A percentile compares a stretch with the other conserved stretches of the same genome.
Conservation (phyloP, 2,329 filamentous ascomycete species). For the Trichoderma breve region DNA sequence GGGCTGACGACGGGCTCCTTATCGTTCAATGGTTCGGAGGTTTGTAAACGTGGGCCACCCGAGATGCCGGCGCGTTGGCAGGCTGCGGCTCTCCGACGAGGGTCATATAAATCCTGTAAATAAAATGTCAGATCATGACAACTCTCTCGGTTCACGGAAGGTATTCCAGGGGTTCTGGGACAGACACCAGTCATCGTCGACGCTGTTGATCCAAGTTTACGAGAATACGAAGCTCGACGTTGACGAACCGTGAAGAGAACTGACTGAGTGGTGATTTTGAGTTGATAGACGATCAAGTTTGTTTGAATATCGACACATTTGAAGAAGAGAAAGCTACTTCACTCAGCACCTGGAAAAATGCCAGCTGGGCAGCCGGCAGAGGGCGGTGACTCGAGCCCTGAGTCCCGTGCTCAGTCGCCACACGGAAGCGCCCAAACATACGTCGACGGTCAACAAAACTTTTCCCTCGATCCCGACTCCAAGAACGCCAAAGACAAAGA, state of each 20-base stretch:
- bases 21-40: not conserved
- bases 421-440: conserved; percentile 9
- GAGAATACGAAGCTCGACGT: not conserved
- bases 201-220: not conserved
- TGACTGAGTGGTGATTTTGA: not conserved
- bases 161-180: not conserved
- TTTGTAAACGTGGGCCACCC: not conserved
- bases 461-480: not conserved
- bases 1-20: not conserved
- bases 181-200: not conserved
- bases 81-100: not conserved
- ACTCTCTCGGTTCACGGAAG: not conserved
- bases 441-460: not conserved
- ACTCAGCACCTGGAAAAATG: not conserved
- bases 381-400: not conserved
- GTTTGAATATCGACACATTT: not conserved
- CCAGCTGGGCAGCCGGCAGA: not conserved
- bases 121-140: not conserved
- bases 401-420: conserved; percentile 10
- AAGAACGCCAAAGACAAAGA: not conserved
- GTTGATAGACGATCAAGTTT: not conserved
- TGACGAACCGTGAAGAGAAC: not conserved
- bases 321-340: too few species aligned
- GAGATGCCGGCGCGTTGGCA: not conserved
- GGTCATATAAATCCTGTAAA: not conserved